Evolutionary conservation across 768 basidiomycete genomes (phyloP).

Genomic region (Boletellus emodensis): DNA sequence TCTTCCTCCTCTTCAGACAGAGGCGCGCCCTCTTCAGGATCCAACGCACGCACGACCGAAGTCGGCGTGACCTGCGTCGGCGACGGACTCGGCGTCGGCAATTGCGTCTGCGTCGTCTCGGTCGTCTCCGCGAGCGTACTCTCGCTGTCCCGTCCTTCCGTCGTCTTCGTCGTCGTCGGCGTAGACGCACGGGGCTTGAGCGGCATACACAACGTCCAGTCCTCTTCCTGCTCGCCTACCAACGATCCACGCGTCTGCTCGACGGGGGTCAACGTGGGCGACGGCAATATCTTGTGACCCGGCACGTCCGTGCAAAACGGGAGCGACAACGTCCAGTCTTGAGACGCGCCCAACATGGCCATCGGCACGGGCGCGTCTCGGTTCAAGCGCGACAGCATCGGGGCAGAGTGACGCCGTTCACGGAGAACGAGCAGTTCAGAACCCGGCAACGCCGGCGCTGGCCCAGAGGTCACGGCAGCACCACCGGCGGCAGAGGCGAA

Average conservation of each 20-base stretch:
- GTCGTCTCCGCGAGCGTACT: neutral
- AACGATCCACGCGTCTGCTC: no score
- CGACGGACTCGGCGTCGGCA: slow-evolving; percentile 29
- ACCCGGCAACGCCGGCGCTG: neutral
- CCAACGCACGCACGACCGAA: slow-evolving; percentile 1
- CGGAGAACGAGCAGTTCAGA: slow-evolving; percentile 22
- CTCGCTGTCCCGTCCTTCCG: slow-evolving; percentile 3
- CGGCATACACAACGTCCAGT: slow-evolving; percentile 34
- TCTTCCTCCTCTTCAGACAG: neutral
- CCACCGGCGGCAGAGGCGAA: neutral
- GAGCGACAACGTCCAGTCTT: slow-evolving; percentile 31
- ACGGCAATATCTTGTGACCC: slow-evolving; percentile 15
- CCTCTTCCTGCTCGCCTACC: slow-evolving; percentile 10
- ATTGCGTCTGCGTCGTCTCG: slow-evolving; percentile 5
- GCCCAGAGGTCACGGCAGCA: neutral
- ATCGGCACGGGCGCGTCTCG: neutral
- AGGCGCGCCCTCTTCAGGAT: slow-evolving; percentile 3
- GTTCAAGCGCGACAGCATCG: slow-evolving; percentile 15
- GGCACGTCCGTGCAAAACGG: slow-evolving; percentile 29
- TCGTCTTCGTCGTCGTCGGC: neutral
- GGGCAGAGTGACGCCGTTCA: slow-evolving; percentile 31
- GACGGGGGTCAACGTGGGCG: neutral
- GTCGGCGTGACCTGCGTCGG: slow-evolving; percentile 15
- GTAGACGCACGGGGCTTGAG: slow-evolving; percentile 13
- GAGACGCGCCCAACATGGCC: neutral